phyloP scores from a whole-genome alignment of 192 early-diverging fungal species.

The Mortierella hygrophila region DNA sequence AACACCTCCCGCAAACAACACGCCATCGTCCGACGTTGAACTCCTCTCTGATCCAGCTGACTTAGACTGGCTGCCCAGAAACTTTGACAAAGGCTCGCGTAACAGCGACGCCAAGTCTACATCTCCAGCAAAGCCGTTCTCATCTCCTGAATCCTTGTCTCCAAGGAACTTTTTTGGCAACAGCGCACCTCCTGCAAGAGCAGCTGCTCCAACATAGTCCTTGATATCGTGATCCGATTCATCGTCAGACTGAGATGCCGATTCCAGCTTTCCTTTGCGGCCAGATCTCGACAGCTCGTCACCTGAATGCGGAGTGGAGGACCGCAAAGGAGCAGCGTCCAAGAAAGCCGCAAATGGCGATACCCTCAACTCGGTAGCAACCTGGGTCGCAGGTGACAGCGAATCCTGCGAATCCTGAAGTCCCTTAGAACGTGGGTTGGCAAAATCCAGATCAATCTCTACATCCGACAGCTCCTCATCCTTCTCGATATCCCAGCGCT shows the following conservation, averaged over 20 bases:
- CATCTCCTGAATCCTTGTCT: slow-evolving; percentile 22
- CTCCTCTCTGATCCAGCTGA: not conserved
- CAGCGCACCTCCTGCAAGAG: not conserved
- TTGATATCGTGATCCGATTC: not conserved
- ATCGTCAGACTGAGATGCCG: not conserved
- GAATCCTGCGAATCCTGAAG: not conserved
- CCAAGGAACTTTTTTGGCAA: slow-evolving; percentile 1
- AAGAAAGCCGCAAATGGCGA: slow-evolving; percentile 14
- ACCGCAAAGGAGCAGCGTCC: not conserved
- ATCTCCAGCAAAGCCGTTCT: not conserved
- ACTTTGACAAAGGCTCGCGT: not conserved
- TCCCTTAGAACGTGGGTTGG: not conserved
- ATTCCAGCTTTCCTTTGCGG: not conserved
- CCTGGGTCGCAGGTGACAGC: not conserved
- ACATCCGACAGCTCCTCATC: slow-evolving; percentile 16
- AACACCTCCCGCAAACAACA: slow-evolving; percentile 15
- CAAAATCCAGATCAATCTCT: slow-evolving; percentile 15
- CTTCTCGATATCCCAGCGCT: slow-evolving; percentile 21
- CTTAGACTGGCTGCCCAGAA: not conserved
- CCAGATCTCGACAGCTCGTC: not conserved
- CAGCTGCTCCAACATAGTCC: slow-evolving; percentile 5
- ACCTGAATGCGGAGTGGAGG: not conserved
- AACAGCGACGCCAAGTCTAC: not conserved
- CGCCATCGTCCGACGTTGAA: slow-evolving; percentile 21
- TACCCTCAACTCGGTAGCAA: not conserved